Percentiles rank a stretch among this genome's conserved stretches.
phyloP scores from a whole-genome alignment of 129 eudicot genomes.

The Helianthus annuus region DNA sequence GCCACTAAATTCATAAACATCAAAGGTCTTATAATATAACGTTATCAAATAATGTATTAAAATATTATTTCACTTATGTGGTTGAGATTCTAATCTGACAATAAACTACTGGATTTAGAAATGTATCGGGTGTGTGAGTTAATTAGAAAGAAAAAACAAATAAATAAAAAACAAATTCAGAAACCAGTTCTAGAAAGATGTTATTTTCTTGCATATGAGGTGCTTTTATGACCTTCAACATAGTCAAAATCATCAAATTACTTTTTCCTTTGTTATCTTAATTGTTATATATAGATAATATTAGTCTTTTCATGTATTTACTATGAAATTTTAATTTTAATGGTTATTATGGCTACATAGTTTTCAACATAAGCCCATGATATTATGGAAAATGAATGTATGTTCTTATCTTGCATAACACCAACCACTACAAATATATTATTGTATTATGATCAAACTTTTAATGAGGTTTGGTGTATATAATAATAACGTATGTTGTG shows the following conservation, averaged over 20 bases:
- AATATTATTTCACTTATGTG: no score
- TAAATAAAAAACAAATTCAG: background rate
- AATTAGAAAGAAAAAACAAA: no score
- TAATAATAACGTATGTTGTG: no score
- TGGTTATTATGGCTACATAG: background rate
- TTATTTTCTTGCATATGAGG: background rate
- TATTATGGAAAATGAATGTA: background rate
- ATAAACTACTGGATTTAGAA: no score
- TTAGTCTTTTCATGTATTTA: background rate
- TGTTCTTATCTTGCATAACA: background rate
- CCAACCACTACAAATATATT: background rate
- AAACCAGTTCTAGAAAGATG: slow-evolving; percentile 7
- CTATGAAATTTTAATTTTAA: no score
- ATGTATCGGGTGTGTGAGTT: no score
- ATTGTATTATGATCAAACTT: background rate
- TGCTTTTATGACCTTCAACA: slow-evolving; percentile 9
- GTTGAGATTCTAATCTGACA: no score
- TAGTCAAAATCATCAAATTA: background rate
- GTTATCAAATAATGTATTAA: no score
- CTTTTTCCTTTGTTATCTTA: background rate
- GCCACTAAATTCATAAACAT: background rate
- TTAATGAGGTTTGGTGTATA: background rate
- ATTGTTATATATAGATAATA: no score
- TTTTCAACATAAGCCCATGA: background rate
- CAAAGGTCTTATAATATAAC: no score